Evolutionary conservation across 768 basidiomycete genomes (phyloP), one percentile per base, ranked within the genome.

Genomic region (Lactarius vividus): DNA sequence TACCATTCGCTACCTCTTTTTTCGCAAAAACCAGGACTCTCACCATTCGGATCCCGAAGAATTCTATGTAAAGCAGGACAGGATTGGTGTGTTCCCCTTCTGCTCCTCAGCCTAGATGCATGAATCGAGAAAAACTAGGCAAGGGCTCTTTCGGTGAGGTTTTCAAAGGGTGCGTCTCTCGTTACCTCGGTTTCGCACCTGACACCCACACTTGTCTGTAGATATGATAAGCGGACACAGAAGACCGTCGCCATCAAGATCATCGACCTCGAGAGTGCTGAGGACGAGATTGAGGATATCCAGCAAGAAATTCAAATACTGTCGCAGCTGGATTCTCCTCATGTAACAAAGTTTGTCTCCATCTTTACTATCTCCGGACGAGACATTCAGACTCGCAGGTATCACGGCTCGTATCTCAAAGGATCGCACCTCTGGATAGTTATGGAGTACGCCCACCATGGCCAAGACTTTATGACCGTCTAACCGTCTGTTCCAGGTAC

Each of bases 271-370:
- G 97, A 99, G 78, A 94, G 92, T 74, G 97, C 97, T 59, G 97
- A 98, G 77, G 97, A 99, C 74, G 97, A 99, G 80, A 98, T 98
- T 74, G 97, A 98, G 76, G 97, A 98, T 79, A 98, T 99, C 66
- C 94, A 98, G 73, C 94, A 97, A 76, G 97, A 99, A 77, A 98
- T 99, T 63, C 94, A 97, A 77, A 98, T 99, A 68, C 85, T 99
- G 16, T 94, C 93, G 8, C 96, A 98, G 74, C 78, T 99, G 70
- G 96, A 98, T 77, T 98, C 95, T 29, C 89, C 92, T 31, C 90
- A 92, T 79, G 96, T 98, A 63, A 98, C 96, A 70, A 96, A 94
- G 92, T 95, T 72, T 75, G 88, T 82, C 67, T 63, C 70, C 58
- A 64, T 73, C 72, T 64, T 74, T 62, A 40, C 66, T 53, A 37